phyloP scores from a whole-genome alignment of 2,329 filamentous ascomycete genomes.

The Cercospora berteroae region DNA sequence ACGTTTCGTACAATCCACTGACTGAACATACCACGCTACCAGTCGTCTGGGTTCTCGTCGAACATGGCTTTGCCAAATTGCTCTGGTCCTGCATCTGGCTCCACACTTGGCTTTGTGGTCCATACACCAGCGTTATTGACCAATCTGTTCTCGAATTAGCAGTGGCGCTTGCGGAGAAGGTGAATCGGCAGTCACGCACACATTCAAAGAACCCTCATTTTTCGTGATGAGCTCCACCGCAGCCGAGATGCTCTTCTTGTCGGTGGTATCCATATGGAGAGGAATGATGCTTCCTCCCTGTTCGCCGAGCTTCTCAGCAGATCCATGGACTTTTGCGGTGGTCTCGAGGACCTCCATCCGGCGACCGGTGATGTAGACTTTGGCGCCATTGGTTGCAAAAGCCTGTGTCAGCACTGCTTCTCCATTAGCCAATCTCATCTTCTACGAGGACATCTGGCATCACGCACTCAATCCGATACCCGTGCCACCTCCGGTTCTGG shows the following conservation, averaged over 20 bases:
- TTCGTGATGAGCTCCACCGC: slow-evolving; percentile 37
- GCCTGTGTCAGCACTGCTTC: background rate
- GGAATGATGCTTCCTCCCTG: slow-evolving; percentile 36
- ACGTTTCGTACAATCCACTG: background rate
- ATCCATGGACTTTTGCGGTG: background rate
- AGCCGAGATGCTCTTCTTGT: slow-evolving; percentile 37
- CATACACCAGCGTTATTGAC: background rate
- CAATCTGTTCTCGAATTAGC: background rate
- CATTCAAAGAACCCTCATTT: background rate
- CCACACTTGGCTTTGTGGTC: background rate
- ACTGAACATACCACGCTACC: background rate
- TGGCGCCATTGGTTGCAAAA: background rate
- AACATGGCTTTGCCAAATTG: background rate
- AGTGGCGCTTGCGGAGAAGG: background rate
- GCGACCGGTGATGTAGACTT: background rate
- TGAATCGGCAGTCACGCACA: background rate
- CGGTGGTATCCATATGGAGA: slow-evolving; percentile 47
- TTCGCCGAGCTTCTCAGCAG: background rate
- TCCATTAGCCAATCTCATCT: background rate
- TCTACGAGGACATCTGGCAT: background rate
- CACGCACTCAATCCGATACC: background rate
- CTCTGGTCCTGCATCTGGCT: background rate
- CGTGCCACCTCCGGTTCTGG: background rate
- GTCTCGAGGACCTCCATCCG: background rate
- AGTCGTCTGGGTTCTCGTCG: background rate